phyloP scores from a whole-genome alignment of 1,139 yeast species.

The Scheffersomyces segobiensis region DNA sequence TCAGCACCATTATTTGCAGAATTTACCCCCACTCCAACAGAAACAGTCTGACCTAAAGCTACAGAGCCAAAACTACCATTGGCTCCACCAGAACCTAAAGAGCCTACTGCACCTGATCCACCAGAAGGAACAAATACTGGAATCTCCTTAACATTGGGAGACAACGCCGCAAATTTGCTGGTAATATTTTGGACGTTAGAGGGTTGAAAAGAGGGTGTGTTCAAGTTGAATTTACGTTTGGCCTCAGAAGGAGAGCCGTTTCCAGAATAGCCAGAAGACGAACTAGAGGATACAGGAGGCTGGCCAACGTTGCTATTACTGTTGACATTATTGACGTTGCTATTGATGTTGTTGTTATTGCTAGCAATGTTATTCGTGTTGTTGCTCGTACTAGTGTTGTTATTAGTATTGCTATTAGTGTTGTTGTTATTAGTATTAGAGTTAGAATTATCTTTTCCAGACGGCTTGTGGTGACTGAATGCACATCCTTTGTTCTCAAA shows the following conservation, averaged over 20 bases:
- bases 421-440: constrained; percentile 3
- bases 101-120: constrained; percentile 1
- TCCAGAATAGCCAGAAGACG: constrained; percentile 2
- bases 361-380: constrained; percentile 2
- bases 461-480: constrained; percentile 60
- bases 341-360: constrained; percentile 3
- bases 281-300: constrained; percentile 2
- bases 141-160: constrained; percentile 57
- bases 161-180: constrained; percentile 45
- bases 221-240: constrained; percentile 55
- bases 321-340: background rate
- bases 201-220: constrained; percentile 70
- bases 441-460: constrained; percentile 9
- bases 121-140: constrained; percentile 56
- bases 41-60: background rate
- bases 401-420: background rate
- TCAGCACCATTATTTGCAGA: constrained; percentile 1
- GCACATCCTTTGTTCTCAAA: constrained; percentile 89
- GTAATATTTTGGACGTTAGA: constrained; percentile 25
- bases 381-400: constrained; percentile 5
- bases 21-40: background rate
- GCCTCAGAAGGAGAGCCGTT: constrained; percentile 11
- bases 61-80: too few species aligned
- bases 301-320: background rate
- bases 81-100: constrained; percentile 6